These are phyloP conservation scores for Umbelopsis sp. DNA, from an alignment of 192 early-diverging fungal species.

Conservation along the genomic window DNA sequence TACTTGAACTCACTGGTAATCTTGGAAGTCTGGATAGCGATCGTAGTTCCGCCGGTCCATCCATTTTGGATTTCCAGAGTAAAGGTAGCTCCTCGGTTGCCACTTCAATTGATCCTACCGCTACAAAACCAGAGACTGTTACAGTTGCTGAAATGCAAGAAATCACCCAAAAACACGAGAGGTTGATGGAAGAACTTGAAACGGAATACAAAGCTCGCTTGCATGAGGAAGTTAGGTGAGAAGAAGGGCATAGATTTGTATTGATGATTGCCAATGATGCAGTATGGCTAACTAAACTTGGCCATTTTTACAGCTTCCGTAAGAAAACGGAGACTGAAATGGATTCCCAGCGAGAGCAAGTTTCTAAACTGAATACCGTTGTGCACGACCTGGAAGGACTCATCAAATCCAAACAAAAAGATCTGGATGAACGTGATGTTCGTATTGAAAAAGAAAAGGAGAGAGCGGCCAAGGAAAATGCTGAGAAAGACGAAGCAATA, in stretches of 20 bases:
- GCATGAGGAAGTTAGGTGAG: not conserved
- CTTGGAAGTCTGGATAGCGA: conserved; percentile 3
- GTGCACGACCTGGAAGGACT: conserved; percentile 12
- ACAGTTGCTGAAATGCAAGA: conserved; percentile 4
- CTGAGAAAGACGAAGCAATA: conserved; percentile 14
- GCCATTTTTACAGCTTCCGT: not conserved
- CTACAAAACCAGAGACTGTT: not conserved
- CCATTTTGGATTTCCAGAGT: not conserved
- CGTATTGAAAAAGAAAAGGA: conserved; percentile 13
- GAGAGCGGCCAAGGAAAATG: not conserved
- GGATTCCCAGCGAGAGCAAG: not conserved
- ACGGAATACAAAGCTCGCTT: not conserved
- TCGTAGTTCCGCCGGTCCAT: not conserved
- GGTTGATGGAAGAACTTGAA: conserved; percentile 7
- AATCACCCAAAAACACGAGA: not conserved
- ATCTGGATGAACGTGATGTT: conserved; percentile 14
- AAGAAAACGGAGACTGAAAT: conserved; percentile 7
- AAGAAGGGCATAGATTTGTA: no score
- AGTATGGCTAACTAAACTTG: no score
- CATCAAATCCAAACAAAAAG: conserved; percentile 13
- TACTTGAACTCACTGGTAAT: not conserved
- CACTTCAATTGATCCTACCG: not conserved
- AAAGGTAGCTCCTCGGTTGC: not conserved
- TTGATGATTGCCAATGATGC: no score
- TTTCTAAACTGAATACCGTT: not conserved